Conservation (phyloP, 768 basidiomycete species). For the Astraeus odoratus region DNA sequence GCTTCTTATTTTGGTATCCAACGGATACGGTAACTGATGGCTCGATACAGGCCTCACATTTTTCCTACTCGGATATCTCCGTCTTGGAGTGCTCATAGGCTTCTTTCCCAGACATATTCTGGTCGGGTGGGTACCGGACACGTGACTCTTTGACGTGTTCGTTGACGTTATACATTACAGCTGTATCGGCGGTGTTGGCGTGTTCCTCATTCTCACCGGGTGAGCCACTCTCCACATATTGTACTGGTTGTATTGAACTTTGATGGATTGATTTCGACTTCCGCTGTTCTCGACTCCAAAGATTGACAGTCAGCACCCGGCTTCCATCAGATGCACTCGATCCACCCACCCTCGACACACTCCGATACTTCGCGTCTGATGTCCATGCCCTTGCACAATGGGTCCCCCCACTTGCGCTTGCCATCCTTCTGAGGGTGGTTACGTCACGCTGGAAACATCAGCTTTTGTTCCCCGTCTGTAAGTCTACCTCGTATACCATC, state of each 20-base stretch:
- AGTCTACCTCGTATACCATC: slow-evolving; percentile 27
- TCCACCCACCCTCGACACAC: slow-evolving; percentile 51
- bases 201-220: slow-evolving; percentile 89
- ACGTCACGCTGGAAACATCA: slow-evolving; percentile 81
- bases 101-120: slow-evolving; percentile 97
- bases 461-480: slow-evolving; percentile 84
- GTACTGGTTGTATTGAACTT: neutral
- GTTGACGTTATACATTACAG: slow-evolving; percentile 24
- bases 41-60: slow-evolving; percentile 47
- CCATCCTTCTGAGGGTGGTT: slow-evolving; percentile 70
- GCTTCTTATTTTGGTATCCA: neutral
- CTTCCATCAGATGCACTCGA: slow-evolving; percentile 72
- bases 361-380: slow-evolving; percentile 64
- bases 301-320: slow-evolving; percentile 79
- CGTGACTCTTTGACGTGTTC: neutral
- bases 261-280: neutral
- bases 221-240: slow-evolving; percentile 25
- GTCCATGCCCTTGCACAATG: slow-evolving; percentile 64
- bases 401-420: slow-evolving; percentile 72
- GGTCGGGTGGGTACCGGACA: slow-evolving; percentile 59
- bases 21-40: slow-evolving; percentile 8
- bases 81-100: slow-evolving; percentile 79
- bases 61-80: slow-evolving; percentile 78
- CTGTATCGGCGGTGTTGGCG: slow-evolving; percentile 93
- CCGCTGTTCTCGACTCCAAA: slow-evolving; percentile 19